phyloP scores from a whole-genome alignment of 805 yeast genomes.

The Groenewaldozyma salmanticensis region DNA sequence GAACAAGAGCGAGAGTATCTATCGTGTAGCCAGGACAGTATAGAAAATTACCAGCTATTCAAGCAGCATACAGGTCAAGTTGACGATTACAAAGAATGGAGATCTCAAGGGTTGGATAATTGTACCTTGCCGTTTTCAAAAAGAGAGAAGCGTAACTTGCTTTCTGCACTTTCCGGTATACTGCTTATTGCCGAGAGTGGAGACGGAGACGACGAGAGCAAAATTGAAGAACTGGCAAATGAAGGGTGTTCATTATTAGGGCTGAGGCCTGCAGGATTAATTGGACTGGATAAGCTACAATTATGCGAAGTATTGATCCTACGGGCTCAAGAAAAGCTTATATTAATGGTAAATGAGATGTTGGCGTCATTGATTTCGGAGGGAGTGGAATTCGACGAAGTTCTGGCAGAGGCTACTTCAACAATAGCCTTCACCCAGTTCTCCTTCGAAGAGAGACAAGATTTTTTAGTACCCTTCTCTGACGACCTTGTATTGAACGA shows the following conservation, averaged over 20 bases:
- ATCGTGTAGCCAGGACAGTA: neutral
- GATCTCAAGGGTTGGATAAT: neutral
- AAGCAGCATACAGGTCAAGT: neutral
- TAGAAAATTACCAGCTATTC: neutral
- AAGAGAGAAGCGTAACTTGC: constrained; percentile 9
- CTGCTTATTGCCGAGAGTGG: constrained; percentile 10
- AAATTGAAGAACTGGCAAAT: constrained; percentile 11
- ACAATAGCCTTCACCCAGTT: neutral
- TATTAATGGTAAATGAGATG: neutral
- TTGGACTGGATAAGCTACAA: neutral
- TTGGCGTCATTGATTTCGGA: neutral
- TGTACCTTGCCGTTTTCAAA: constrained; percentile 2
- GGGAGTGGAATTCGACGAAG: neutral
- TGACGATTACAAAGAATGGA: constrained; percentile 1
- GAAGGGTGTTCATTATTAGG: constrained; percentile 20
- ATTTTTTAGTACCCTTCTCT: constrained; percentile 12
- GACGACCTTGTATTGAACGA: constrained; percentile 8
- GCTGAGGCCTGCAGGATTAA: constrained; percentile 11
- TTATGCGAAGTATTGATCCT: neutral
- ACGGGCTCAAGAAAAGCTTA: neutral
- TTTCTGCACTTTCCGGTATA: constrained; percentile 16
- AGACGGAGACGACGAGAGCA: constrained; percentile 10
- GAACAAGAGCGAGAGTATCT: constrained; percentile 1
- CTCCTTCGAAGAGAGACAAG: neutral
- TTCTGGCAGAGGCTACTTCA: neutral